Conservation (phyloP, 225 moss, liverwort and hornwort genomes). For the Climacium dendroides region DNA sequence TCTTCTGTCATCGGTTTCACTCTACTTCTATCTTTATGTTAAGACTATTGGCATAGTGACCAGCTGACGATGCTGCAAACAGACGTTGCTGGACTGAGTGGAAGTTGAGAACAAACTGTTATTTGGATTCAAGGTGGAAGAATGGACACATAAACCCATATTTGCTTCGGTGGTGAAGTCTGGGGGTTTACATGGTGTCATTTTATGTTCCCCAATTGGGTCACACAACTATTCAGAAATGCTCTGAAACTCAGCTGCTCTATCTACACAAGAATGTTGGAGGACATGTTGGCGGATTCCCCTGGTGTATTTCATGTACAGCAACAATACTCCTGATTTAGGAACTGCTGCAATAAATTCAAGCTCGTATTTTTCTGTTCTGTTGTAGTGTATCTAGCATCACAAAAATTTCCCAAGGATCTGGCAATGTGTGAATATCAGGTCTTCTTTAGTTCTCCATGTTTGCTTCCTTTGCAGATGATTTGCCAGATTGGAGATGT, state of each 20-base stretch:
- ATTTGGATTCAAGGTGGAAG: constrained; percentile 25
- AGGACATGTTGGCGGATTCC: not conserved
- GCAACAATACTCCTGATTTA: constrained; percentile 3
- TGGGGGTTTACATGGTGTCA: constrained; percentile 23
- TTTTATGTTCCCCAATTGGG: constrained; percentile 32
- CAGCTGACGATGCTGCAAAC: not conserved
- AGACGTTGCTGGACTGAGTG: not conserved
- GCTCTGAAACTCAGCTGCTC: constrained; percentile 29
- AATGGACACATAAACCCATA: constrained; percentile 29
- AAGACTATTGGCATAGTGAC: not conserved
- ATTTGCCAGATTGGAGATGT: constrained; percentile 55
- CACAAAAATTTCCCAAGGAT: not conserved
- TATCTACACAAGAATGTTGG: constrained; percentile 42
- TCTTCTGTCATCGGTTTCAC: not conserved
- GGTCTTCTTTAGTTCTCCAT: not conserved
- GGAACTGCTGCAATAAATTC: not conserved
- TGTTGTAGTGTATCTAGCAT: not conserved
- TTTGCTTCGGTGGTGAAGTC: constrained; percentile 13
- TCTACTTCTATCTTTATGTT: not conserved
- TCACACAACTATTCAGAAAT: constrained; percentile 39
- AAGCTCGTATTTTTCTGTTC: not conserved
- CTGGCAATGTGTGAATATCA: not conserved
- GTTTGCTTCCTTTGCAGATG: constrained; percentile 12
- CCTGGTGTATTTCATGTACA: constrained; percentile 1
- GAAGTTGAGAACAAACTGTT: not conserved